Percentiles rank a stretch among this genome's conserved stretches.
Conservation (phyloP, 192 early-diverging fungal species). For the Mortierella hygrophila region DNA sequence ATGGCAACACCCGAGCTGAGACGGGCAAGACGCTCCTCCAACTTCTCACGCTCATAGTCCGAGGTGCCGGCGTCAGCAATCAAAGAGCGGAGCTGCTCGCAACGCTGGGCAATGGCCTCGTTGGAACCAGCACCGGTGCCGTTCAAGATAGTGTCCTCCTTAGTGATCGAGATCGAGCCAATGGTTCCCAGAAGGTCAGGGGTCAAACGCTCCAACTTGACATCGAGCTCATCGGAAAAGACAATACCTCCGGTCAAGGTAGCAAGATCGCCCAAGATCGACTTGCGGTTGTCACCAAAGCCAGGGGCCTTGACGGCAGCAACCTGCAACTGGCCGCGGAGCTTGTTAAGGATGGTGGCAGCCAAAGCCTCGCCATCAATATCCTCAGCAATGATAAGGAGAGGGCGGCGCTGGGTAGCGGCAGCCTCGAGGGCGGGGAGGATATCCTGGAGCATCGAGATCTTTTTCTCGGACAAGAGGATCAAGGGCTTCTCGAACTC, state of each 20-base stretch:
- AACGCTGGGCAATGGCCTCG: conserved; percentile 90
- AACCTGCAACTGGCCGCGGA: conserved; percentile 97
- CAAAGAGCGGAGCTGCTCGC: conserved; percentile 96
- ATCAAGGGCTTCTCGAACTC: conserved; percentile 99
- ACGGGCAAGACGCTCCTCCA: conserved; percentile 99
- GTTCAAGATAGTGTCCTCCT: conserved; percentile 97
- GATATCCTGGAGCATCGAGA: conserved; percentile 95
- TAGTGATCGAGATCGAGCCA: conserved; percentile 92
- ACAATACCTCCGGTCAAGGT: conserved; percentile 97
- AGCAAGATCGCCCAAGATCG: conserved; percentile 96
- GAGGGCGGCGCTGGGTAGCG: conserved; percentile 94
- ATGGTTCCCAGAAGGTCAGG: conserved; percentile 93
- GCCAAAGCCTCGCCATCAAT: conserved; percentile 99
- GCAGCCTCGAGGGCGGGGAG: conserved; percentile 96
- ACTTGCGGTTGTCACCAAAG: conserved; percentile 99
- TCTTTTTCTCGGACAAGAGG: conserved; percentile 98
- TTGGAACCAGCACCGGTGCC: conserved; percentile 95
- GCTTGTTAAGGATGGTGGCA: conserved; percentile 99
- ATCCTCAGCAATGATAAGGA: conserved; percentile 98
- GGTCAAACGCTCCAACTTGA: conserved; percentile 96
- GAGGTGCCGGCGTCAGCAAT: conserved; percentile 86
- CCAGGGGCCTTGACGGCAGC: conserved; percentile 99
- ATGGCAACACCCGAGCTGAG: conserved; percentile 98
- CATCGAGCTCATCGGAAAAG: conserved; percentile 96
- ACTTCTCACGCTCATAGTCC: conserved; percentile 99